phyloP scores from a whole-genome alignment of 306 rosid species.

The Urtica urens region DNA sequence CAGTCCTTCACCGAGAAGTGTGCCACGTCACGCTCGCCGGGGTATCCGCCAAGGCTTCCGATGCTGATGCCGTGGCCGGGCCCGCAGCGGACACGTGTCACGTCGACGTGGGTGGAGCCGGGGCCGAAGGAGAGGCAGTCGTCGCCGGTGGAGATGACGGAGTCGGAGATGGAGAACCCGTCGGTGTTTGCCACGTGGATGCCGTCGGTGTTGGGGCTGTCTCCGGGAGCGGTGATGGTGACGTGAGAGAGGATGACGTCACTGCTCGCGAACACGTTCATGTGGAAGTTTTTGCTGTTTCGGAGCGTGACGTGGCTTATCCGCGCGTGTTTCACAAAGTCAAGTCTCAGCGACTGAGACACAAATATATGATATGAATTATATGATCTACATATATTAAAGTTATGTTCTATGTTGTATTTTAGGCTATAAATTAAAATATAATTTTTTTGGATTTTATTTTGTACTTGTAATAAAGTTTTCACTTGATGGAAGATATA shows the following conservation, averaged over 20 bases:
- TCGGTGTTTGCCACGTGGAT: conserved; percentile 4
- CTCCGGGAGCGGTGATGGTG: conserved; percentile 11
- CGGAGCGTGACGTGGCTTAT: conserved; percentile 6
- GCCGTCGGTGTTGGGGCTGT: conserved; percentile 23
- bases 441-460: too few species aligned
- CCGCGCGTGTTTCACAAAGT: conserved; percentile 4
- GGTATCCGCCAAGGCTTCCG: conserved; percentile 19
- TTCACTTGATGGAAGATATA: too few species aligned
- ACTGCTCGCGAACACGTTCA: conserved; percentile 1
- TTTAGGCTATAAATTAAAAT: too few species aligned
- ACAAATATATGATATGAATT: too few species aligned
- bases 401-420: too few species aligned
- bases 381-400: too few species aligned
- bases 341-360: conserved; percentile 20
- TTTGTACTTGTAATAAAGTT: too few species aligned
- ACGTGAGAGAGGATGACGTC: neutral
- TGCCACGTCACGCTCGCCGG: neutral
- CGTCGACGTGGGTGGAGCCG: neutral
- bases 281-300: conserved; percentile 27
- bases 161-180: neutral
- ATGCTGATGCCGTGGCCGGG: conserved; percentile 35
- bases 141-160: conserved; percentile 15
- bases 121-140: conserved; percentile 27
- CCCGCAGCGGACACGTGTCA: conserved; percentile 14
- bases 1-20: conserved; percentile 3